Base-by-base conservation (phyloP, 2,329 filamentous ascomycete species). In the Fusarium sp. region DNA sequence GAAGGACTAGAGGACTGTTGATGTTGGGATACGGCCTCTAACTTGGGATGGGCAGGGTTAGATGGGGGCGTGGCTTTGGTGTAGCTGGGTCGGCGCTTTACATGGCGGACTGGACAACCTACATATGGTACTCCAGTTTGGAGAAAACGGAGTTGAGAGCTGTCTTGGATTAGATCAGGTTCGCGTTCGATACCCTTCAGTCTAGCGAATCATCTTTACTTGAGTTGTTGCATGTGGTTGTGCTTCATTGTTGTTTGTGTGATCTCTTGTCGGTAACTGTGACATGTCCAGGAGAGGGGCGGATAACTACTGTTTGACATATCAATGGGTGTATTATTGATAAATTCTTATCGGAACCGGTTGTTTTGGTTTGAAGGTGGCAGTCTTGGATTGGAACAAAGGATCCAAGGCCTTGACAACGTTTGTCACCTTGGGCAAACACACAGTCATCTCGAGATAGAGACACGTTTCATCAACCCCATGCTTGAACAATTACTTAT, bases 1-100 rank as follows among this genome's bases (percentile, higher is more conserved):
- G 93, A 96, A 74, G 94, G 93, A 6, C 84, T 91, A 68, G 88
- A 91, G 72, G 86, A 86, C 34, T 76, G 57, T 47, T 76, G 50
- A 67, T 63, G 66, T 34, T 42, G 57, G 57, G 20, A 54, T 59
- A 37, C 16, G 56, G 64, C 56, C 31, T 62, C 42, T 40, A 37
- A 24, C 29, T 54, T 58, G 22, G 34, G 24, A 59, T 42, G 40
- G 35, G 14, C 34, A 40, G 69, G 10, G 6, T 52, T 31, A 70
- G 76, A 66, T 37, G 54, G 35, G 40, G 31, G 54, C 37, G 40
- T 47, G 38, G 54, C 56, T 63, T 67, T 72, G 66, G 40, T 62
- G 69, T 66, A 62, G 70, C 59, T 62, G 64, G 59, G 66, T 64
- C 47, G 72, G 70, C 68, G 64, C 74, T 74, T 68, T 72, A 40